Conservation (phyloP, 1,284 basidiomycete genomes). For the Psilocybe mexicana region DNA sequence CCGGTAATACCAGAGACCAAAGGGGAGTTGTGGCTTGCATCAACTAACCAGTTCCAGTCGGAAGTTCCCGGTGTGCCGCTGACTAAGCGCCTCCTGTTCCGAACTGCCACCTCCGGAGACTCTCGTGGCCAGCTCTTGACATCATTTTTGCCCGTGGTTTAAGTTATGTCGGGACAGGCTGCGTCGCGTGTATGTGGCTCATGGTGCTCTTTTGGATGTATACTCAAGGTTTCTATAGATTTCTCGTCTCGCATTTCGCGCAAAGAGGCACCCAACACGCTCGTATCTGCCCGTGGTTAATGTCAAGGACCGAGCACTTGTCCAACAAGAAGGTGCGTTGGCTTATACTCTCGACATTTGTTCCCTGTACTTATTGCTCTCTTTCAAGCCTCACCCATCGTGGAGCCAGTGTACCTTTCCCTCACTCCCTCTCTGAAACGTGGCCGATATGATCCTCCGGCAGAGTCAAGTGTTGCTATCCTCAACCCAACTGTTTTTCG, state of each 20-base stretch:
- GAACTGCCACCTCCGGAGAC: slow-evolving; percentile 17
- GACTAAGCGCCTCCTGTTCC: slow-evolving; percentile 28
- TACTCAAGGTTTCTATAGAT: slow-evolving; percentile 13
- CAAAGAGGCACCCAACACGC: slow-evolving; percentile 13
- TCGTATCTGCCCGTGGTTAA: slow-evolving; percentile 22
- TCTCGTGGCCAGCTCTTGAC: slow-evolving; percentile 12
- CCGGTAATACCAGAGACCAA: slow-evolving; percentile 31
- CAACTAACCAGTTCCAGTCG: slow-evolving; percentile 40
- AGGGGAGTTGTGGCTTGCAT: slow-evolving; percentile 36
- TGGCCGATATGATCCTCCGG: slow-evolving; percentile 35
- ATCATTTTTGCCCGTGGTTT: slow-evolving; percentile 3
- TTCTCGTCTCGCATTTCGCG: slow-evolving; percentile 15
- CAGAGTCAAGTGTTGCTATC: slow-evolving; percentile 58
- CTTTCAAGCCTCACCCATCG: slow-evolving; percentile 39
- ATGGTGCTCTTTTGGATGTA: neutral
- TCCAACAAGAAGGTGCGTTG: slow-evolving; percentile 21
- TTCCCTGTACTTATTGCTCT: neutral
- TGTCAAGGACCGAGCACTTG: slow-evolving; percentile 16
- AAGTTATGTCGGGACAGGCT: slow-evolving; percentile 24
- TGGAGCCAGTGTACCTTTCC: slow-evolving; percentile 56
- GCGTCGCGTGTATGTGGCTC: slow-evolving; percentile 22
- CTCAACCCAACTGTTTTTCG: slow-evolving; percentile 86
- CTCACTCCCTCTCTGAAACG: slow-evolving; percentile 59
- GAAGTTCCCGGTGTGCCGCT: slow-evolving; percentile 34
- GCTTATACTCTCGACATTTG: neutral